Percentiles rank a stretch among this genome's conserved stretches.
These are phyloP conservation scores for Nyctanthes arbortristis DNA, from an alignment of 257 asterid species.

Conservation along the genomic window DNA sequence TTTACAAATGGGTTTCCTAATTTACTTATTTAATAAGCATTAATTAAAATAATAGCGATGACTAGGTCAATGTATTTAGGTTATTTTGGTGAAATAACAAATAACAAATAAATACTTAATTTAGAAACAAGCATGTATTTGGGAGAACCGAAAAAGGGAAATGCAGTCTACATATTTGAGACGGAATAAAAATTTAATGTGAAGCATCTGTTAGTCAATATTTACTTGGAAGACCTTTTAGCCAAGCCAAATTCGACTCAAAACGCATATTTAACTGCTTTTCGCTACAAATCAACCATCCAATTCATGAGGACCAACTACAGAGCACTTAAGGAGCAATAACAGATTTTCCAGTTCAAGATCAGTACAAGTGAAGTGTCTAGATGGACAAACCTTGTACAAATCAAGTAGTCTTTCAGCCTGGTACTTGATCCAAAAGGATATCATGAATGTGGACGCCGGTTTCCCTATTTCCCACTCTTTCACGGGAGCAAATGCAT, in stretches of 20 bases:
- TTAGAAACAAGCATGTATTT: no score
- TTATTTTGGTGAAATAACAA: no score
- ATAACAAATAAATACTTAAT: no score
- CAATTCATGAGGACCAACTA: background rate
- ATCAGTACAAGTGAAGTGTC: background rate
- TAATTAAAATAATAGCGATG: no score
- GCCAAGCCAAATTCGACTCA: background rate
- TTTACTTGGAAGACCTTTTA: no score
- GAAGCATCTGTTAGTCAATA: no score
- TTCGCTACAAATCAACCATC: background rate
- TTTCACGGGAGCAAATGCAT: slow-evolving; percentile 43
- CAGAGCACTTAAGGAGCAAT: background rate
- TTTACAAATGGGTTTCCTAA: no score
- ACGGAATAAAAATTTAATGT: no score
- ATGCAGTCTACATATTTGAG: no score
- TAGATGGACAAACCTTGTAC: slow-evolving; percentile 35
- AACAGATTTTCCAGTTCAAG: background rate
- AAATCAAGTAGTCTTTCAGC: slow-evolving; percentile 19
- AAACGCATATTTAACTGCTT: background rate
- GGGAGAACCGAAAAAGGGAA: no score
- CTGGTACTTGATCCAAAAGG: slow-evolving; percentile 26
- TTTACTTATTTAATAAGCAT: no score
- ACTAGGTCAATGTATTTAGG: no score
- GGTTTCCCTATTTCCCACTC: slow-evolving; percentile 26
- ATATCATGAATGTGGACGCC: slow-evolving; percentile 14